These are phyloP conservation scores for Lyophyllum decastes DNA, from an alignment of 768 basidiomycete species.

Conservation along the genomic window DNA sequence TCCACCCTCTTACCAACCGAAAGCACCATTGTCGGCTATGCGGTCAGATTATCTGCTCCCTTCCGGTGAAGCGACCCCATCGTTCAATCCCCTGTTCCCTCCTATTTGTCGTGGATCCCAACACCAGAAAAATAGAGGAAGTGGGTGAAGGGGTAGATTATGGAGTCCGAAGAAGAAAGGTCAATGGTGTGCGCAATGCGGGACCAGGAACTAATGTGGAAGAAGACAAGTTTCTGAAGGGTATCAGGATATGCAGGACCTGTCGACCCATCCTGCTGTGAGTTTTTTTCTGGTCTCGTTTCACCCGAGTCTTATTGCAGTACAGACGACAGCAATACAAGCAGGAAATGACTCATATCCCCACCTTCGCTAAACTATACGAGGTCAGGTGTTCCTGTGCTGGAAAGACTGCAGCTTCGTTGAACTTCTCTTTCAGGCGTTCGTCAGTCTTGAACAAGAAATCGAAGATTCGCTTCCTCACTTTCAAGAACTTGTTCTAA, in stretches of 20 bases:
- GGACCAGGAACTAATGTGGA: constrained; percentile 47
- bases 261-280: constrained; percentile 83
- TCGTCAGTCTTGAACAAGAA: constrained; percentile 79
- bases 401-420: neutral
- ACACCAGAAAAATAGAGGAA: constrained; percentile 78
- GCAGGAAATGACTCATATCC: constrained; percentile 58
- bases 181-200: constrained; percentile 27
- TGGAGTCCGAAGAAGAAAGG: constrained; percentile 58
- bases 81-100: constrained; percentile 72
- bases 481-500: constrained; percentile 83
- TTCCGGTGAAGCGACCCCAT: constrained; percentile 74
- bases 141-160: constrained; percentile 84
- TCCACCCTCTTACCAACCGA: constrained; percentile 88
- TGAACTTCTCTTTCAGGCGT: constrained; percentile 41
- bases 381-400: constrained; percentile 42
- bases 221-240: constrained; percentile 85
- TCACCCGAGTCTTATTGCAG: constrained; percentile 8
- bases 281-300: constrained; percentile 28
- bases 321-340: constrained; percentile 78
- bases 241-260: constrained; percentile 82
- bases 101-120: constrained; percentile 83
- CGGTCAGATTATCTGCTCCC: constrained; percentile 87
- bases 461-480: constrained; percentile 87
- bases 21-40: constrained; percentile 97
- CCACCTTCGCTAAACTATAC: constrained; percentile 70